Base-by-base conservation (phyloP, 2,329 filamentous ascomycete genomes). In the Venturia carpophila region DNA sequence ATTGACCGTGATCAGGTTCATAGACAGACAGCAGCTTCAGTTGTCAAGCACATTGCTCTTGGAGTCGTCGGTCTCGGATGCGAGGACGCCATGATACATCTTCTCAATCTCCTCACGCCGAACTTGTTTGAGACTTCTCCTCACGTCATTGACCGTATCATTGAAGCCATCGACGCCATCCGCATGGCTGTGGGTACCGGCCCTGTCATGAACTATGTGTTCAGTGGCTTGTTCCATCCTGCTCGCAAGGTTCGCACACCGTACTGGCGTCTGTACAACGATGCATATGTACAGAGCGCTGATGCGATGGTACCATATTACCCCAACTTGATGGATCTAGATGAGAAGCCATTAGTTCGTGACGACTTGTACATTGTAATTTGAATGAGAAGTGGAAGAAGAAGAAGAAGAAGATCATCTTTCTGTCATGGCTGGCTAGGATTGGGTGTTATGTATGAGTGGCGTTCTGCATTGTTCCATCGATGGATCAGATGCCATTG, bases 1-100 rank as follows among this genome's bases (percentile, higher is more conserved):
- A 97, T 97, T 77, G 94, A 99, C 76, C 88, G 94, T 67, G 94
- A 99, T 75, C 94, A 99, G 78, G 94, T 99, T 1, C 94, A 99
- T 78, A 87, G 94, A 37, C 94, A 99, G 76, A 99, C 94, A 1
- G 94, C 94, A 1, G 94, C 94, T 34, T 92, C 89, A 1, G 94
- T 97, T 1, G 94, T 99, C 76, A 99, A 99, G 80, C 94, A 99
- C 74, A 91, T 99, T 67, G 94, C 94, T 1, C 84, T 99, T 0
- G 95, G 95, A 64, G 94, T 97, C n/a, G 93, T 97, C 62, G 94
- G 94, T 42, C 84, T 99, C 3, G 95, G 95, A 30, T 97, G 93
- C 75, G 94, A 99, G 79, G 94, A 99, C 74, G 94, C 94, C 60
- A 97, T 99, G 93, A 83, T 99, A 60, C 94, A 99, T 78, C 83